Base-by-base conservation (phyloP, 139 green algal genomes). In the Diplosphaera chodatii region DNA sequence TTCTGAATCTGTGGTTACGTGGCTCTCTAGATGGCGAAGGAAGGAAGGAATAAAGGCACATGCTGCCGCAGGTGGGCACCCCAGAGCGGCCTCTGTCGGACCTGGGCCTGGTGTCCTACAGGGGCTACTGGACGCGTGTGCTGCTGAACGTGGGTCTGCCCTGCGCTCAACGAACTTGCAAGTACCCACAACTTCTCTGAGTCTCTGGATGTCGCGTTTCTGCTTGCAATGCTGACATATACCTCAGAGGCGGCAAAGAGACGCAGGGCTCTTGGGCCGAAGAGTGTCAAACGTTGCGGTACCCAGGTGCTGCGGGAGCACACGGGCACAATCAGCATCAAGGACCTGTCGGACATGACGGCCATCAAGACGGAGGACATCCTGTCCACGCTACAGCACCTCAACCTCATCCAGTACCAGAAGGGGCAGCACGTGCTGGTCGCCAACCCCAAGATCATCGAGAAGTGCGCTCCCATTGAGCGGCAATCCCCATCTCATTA, bases 361-460 rank as follows among this genome's bases (percentile, higher is more conserved):
- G 87, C 87, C 73, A 98, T 99, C 82, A 94, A 94, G 74, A 87
- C 85, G 3, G 94, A 99, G n/a, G 96, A 99, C 87, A 93, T 98
- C 75, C 91, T 97, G 63, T 85, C 78, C 71, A 98, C 94, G 33
- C 84, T 99, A 82, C 86, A 91, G 77, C 65, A 86, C 69, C 82
- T 97, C 3, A 83, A 92, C 63, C 84, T 97, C 64, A 91, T 96
- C 41, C 86, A 94, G 77, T 98, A 99, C 82, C 87, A 91, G 76
- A 97, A 97, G 79, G 92, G 90, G 8, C 80, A 90, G 75, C 85
- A 94, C 74, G 87, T 93, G 63, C 86, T 94, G 37, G 88, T 73
- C 66, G 85, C 80, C n/a, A 82, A 82, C 30, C 81, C 79, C 2
- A 78, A 83, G 55, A 69, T 91, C 34, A 77, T 93, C 29, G 85